Evolutionary conservation across 2,329 filamentous ascomycete species (phyloP), one percentile per base, ranked within the genome.

Genomic region (Lecanicillium sp.): DNA sequence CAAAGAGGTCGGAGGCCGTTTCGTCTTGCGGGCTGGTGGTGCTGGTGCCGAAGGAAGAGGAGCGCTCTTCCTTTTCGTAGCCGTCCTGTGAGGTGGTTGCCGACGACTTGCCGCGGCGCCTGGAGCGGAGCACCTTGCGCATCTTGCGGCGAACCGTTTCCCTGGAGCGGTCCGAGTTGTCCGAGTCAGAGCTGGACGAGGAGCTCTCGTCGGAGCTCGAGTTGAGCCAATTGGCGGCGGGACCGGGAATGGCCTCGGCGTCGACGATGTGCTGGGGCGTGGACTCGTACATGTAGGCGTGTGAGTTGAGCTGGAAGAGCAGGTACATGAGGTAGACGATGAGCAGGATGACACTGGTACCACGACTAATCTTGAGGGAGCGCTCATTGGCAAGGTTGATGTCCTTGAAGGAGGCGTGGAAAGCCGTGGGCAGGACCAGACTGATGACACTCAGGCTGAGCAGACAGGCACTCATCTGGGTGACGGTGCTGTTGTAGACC

Each of bases 401-500:
- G 56, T 85, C 73, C 14, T 67, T 78, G 67, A 93, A 96, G 0
- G 90, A 93, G 14, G 89, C 88, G 61, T 96, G 89, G 64, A 96
- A 96, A 4, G 90, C 90, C 27, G 90, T 95, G 1, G 90, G 90
- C 11, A 96, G 69, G 21, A 95, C 77, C 19, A 95, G 73, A 71
- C 90, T 95, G 67, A 88, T 90, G 52, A 95, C 90, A 61, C 87
- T 90, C 66, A 95, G 67, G 72, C 88, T 94, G 56, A 96, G 78
- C 57, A 96, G 74, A 69, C 89, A 95, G 44, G 90, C 90, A 63
- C 89, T 95, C 88, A 95, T 95, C 64, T 96, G 90, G 1, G 90
- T 95, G 50, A 95, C 88, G 19, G 88, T 95, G 67, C 83, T 93
- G 69, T 95, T 96, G 70, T 95, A 96, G 53, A 96, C 84, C 72